phyloP scores from a whole-genome alignment of 495 filamentous ascomycete genomes.

The Penicillium manginii region DNA sequence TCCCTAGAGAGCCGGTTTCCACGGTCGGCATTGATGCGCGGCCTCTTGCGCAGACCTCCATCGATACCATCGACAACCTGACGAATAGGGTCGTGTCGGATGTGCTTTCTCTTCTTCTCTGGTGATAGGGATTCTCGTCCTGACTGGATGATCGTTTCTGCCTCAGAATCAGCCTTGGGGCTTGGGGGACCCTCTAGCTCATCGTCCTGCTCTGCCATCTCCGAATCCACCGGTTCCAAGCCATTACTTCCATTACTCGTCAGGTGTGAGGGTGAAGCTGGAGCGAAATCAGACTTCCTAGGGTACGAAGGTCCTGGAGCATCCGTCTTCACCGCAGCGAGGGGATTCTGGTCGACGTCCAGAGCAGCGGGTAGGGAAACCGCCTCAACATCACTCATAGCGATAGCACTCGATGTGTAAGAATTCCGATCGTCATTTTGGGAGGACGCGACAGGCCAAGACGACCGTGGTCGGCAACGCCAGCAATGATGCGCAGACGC shows the following conservation, averaged over 20 bases:
- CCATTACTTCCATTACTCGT: constrained; percentile 22
- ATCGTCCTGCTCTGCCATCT: constrained; percentile 23
- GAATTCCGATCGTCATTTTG: constrained; percentile 55
- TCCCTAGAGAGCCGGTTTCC: constrained; percentile 20
- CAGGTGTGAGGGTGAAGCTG: constrained; percentile 23
- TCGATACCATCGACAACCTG: constrained; percentile 41
- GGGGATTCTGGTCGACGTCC: constrained; percentile 43
- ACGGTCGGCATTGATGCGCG: constrained; percentile 33
- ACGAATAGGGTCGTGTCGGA: constrained; percentile 64
- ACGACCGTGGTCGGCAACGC: constrained; percentile 41
- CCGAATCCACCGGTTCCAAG: constrained; percentile 28
- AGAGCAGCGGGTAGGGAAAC: constrained; percentile 49
- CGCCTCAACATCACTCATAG: constrained; percentile 57
- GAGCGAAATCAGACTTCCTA: constrained; percentile 21
- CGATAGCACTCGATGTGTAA: constrained; percentile 50
- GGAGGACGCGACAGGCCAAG: constrained; percentile 44
- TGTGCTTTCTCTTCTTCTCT: constrained; percentile 67
- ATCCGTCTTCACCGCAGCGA: constrained; percentile 42
- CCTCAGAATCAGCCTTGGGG: constrained; percentile 69
- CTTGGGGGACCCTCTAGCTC: constrained; percentile 36
- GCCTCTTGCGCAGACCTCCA: constrained; percentile 54
- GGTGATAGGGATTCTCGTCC: constrained; percentile 72
- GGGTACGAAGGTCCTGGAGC: constrained; percentile 33
- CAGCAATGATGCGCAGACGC: constrained; percentile 45
- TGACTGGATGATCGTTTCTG: constrained; percentile 78